phyloP scores from a whole-genome alignment of 345 rosid genomes.

The Arabidopsis arenosa region DNA sequence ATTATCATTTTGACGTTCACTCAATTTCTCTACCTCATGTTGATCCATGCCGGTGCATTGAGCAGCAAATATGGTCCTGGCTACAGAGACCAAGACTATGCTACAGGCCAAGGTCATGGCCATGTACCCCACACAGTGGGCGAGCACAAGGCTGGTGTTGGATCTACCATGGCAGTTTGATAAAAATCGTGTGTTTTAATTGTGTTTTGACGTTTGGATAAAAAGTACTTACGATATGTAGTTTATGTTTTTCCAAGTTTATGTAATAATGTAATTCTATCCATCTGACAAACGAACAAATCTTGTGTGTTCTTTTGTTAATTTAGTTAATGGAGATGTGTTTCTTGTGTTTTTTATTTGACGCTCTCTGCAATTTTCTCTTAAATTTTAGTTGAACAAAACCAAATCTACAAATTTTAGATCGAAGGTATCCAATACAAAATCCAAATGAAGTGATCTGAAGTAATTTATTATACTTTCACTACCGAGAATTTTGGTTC shows the following conservation, averaged over 20 bases:
- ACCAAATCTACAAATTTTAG: not conserved
- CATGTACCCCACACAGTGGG: conserved; percentile 48
- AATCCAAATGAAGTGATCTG: not conserved
- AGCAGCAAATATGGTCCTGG: conserved; percentile 88
- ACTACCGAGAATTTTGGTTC: too few relatives aligned
- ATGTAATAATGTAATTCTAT: conserved; percentile 36
- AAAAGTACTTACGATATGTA: not conserved
- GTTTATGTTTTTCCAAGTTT: not conserved
- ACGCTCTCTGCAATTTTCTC: not conserved
- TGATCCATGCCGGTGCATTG: conserved; percentile 76
- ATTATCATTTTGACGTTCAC: conserved; percentile 73
- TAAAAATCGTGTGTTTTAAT: not conserved
- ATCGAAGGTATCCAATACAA: not conserved
- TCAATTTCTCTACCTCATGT: conserved; percentile 61
- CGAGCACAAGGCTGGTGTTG: conserved; percentile 43
- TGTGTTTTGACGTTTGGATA: not conserved
- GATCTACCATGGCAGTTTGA: conserved; percentile 40
- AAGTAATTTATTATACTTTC: not conserved
- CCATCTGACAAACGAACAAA: conserved; percentile 13
- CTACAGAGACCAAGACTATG: conserved; percentile 65
- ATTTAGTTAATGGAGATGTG: conserved; percentile 20
- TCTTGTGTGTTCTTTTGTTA: conserved; percentile 28
- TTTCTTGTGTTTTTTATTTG: not conserved
- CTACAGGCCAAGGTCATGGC: conserved; percentile 39
- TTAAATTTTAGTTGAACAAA: not conserved